Conservation (phyloP, 495 filamentous ascomycete species). For the Chlorociboria aeruginascens region DNA sequence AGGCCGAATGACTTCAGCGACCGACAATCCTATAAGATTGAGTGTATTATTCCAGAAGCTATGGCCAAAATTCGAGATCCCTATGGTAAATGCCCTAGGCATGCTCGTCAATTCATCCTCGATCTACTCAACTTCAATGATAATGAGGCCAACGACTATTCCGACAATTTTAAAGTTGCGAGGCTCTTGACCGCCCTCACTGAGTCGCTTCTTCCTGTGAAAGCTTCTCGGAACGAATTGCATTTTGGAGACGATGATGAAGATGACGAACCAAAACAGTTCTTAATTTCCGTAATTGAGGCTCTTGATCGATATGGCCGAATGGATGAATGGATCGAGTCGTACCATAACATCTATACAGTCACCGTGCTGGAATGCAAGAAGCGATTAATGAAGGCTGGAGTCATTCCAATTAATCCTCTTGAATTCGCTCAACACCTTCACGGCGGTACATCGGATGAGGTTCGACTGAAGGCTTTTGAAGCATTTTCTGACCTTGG, state of each 20-base stretch:
- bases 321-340: constrained; percentile 88
- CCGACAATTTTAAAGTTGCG: constrained; percentile 79
- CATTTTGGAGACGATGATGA: constrained; percentile 41
- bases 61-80: constrained; percentile 69
- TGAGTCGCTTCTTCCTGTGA: constrained; percentile 54
- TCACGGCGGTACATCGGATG: constrained; percentile 61
- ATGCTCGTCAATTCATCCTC: constrained; percentile 67
- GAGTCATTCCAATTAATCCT: constrained; percentile 46
- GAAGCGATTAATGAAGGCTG: constrained; percentile 57
- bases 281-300: constrained; percentile 58
- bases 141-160: constrained; percentile 76
- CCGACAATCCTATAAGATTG: constrained; percentile 66
- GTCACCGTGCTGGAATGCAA: constrained; percentile 71
- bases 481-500: constrained; percentile 70
- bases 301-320: constrained; percentile 84
- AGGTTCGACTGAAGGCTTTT: constrained; percentile 74
- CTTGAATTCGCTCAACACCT: constrained; percentile 74
- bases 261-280: constrained; percentile 37
- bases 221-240: constrained; percentile 15
- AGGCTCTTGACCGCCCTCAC: constrained; percentile 69
- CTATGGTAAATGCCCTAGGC: constrained; percentile 60
- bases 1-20: constrained; percentile 83
- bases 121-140: constrained; percentile 89
- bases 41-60: constrained; percentile 66
- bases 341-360: constrained; percentile 85